A percentile compares a stretch with the other conserved stretches of the same genome.
These are phyloP conservation scores for Thyridium curvatum DNA, from an alignment of 2,329 filamentous ascomycete genomes.

Conservation along the genomic window DNA sequence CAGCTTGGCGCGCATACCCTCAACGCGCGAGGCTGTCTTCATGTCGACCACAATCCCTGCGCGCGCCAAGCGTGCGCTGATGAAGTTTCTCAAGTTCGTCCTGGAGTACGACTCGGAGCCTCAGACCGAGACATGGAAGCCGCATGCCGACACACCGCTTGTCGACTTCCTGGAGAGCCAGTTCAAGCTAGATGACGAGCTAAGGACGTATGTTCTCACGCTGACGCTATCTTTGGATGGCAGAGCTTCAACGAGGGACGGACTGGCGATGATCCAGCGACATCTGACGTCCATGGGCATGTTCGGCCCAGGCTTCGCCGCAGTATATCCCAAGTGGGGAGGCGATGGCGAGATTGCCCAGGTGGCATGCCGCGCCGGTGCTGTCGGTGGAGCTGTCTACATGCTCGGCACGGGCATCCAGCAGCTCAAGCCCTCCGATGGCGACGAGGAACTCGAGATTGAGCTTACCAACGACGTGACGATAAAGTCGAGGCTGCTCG, in stretches of 20 bases:
- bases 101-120: slow-evolving; percentile 56
- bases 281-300: slow-evolving; percentile 83
- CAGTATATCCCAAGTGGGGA: slow-evolving; percentile 89
- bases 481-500: slow-evolving; percentile 48
- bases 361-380: slow-evolving; percentile 82
- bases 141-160: slow-evolving; percentile 48
- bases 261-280: slow-evolving; percentile 66
- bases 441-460: slow-evolving; percentile 29
- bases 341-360: slow-evolving; percentile 84
- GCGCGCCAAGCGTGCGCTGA: slow-evolving; percentile 76
- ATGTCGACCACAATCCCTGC: slow-evolving; percentile 68
- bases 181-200: slow-evolving; percentile 61
- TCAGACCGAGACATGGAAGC: slow-evolving; percentile 52
- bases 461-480: slow-evolving; percentile 50
- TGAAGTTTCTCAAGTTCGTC: slow-evolving; percentile 92
- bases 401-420: slow-evolving; percentile 69
- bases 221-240: slow-evolving; percentile 68
- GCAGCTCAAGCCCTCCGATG: slow-evolving; percentile 13
- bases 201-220: slow-evolving; percentile 58
- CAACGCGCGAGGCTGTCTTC: slow-evolving; percentile 88
- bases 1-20: slow-evolving; percentile 67
- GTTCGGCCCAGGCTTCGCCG: slow-evolving; percentile 84
- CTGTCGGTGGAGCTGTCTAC: slow-evolving; percentile 87
- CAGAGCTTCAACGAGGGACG: slow-evolving; percentile 52
- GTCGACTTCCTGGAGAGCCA: slow-evolving; percentile 51